Conservation (phyloP, 106 monocot species). For the Allium fistulosum region DNA sequence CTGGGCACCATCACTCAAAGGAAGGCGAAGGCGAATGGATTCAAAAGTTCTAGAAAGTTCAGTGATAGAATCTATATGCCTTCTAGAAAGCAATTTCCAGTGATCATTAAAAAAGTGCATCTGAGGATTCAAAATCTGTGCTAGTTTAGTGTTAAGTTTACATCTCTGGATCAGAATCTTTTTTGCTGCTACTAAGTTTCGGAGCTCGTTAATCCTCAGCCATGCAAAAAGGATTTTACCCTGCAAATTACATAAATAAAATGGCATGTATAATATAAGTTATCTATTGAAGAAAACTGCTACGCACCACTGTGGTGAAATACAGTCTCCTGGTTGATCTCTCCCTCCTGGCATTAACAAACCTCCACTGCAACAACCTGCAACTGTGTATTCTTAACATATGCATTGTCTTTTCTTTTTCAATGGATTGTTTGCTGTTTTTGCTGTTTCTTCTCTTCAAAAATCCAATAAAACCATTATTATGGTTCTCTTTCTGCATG, state of each 20-base stretch:
- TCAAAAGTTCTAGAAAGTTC: slow-evolving; percentile 6
- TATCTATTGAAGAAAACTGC: background rate
- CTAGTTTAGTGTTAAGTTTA: slow-evolving; percentile 9
- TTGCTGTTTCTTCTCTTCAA: background rate
- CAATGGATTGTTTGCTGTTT: background rate
- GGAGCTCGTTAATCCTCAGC: slow-evolving; percentile 42
- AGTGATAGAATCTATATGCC: slow-evolving; percentile 3
- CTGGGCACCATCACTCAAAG: slow-evolving; percentile 14
- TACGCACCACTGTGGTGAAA: slow-evolving; percentile 30
- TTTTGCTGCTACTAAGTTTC: slow-evolving; percentile 45
- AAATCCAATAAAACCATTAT: background rate
- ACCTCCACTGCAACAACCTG: slow-evolving; percentile 61
- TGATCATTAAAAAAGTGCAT: slow-evolving; percentile 4
- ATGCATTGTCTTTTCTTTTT: slow-evolving; percentile 38
- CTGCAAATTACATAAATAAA: slow-evolving; percentile 14
- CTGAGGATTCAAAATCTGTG: slow-evolving; percentile 11
- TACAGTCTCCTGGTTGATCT: slow-evolving; percentile 15
- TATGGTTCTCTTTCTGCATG: background rate
- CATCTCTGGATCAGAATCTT: slow-evolving; percentile 16
- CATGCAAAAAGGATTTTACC: slow-evolving; percentile 42
- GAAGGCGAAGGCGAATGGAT: background rate
- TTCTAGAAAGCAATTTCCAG: slow-evolving; percentile 7
- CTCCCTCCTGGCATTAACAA: slow-evolving; percentile 46
- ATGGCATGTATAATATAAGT: background rate
- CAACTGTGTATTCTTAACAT: slow-evolving; percentile 19